Evolutionary conservation across 1,139 yeast species (phyloP), one percentile per base, ranked within the genome.

Genomic region (Candida frijolesensis): DNA sequence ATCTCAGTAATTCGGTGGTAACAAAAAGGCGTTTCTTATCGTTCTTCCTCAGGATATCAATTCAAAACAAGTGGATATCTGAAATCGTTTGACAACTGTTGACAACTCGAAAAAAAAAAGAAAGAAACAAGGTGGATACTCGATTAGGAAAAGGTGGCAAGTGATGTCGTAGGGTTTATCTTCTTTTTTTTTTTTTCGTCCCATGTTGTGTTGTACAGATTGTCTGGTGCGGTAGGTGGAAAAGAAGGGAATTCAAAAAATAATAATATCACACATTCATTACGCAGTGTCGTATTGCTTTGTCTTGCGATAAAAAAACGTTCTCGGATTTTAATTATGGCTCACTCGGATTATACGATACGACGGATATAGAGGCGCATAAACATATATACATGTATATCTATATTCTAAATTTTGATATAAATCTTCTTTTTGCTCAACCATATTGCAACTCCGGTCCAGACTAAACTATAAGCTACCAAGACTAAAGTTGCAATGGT

Each of bases 381-480:
- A 33, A 33, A 12, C 12, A 10, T 44, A 19, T 37, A 16, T 16
- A 22, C 33, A 22, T 39, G 29, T 25, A 9, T 39, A 14, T 39
- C 32, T 15, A 16, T 29, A 14, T 8, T 32, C 49, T 60, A 74
- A 15, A 76, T 50, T 57, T 75, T 77, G 16, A 78, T 66, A 56
- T 74, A 72, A 37, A 81, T 66, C 8, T 69, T 65, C 12, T 55
- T 54, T 16, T 59, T 59, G 52, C 74, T 66, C 54, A 81, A 60
- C 0, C 56, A 50, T 15, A 65, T 39, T 1, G 75, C 73, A n/a
- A 74, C 46, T 0, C 50, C 53, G 8, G 71, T 62, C 51, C 80
- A 62, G 0, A 57, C 55, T 1, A 60, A 34, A 9, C 69, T 66
- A 62, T 91, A 90, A 0, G 48, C 62, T 5, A 64, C 49, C 43